Evolutionary conservation across 352 stramenopile genomes (phyloP).

Genomic region (Phytophthora nicotianae): DNA sequence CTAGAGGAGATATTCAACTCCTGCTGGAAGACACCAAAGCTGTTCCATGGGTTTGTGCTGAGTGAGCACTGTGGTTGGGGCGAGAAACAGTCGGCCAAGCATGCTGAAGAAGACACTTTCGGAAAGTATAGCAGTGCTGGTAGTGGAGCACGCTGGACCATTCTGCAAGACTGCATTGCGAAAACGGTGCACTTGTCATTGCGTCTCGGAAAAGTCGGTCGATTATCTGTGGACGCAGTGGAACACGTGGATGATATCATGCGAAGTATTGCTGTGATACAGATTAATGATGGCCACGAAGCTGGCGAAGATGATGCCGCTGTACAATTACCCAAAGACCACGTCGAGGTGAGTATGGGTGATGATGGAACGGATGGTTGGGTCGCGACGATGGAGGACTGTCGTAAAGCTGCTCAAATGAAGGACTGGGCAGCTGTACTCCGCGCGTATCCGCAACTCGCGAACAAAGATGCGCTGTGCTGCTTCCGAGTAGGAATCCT

Average conservation of each 20-base stretch:
- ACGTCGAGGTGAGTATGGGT: slow-evolving; percentile 17
- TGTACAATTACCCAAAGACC: slow-evolving; percentile 24
- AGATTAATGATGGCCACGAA: slow-evolving; percentile 75
- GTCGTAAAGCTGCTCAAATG: slow-evolving; percentile 65
- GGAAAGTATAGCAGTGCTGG: slow-evolving; percentile 66
- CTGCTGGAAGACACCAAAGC: slow-evolving; percentile 61
- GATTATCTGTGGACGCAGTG: slow-evolving; percentile 71
- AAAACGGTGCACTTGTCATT: slow-evolving; percentile 80
- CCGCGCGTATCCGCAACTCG: slow-evolving; percentile 64
- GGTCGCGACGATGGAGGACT: slow-evolving; percentile 71
- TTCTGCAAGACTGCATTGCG: slow-evolving; percentile 76
- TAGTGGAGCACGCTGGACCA: slow-evolving; percentile 65
- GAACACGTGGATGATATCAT: slow-evolving; percentile 83
- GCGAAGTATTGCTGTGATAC: slow-evolving; percentile 71
- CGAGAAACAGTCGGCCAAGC: slow-evolving; percentile 67
- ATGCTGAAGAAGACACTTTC: slow-evolving; percentile 74
- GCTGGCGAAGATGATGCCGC: slow-evolving; percentile 47
- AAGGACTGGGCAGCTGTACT: slow-evolving; percentile 67
- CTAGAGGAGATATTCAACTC: slow-evolving; percentile 59
- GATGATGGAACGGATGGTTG: slow-evolving; percentile 50
- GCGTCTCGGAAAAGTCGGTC: slow-evolving; percentile 63
- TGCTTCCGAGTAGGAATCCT: slow-evolving; percentile 72
- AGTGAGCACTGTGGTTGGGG: slow-evolving; percentile 69
- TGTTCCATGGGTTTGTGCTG: slow-evolving; percentile 80
- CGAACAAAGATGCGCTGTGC: slow-evolving; percentile 56